Percentiles rank a stretch among this genome's conserved stretches.
These are phyloP conservation scores for Berkeleyomyces basicola DNA, from an alignment of 2,329 filamentous ascomycete genomes.

Conservation along the genomic window DNA sequence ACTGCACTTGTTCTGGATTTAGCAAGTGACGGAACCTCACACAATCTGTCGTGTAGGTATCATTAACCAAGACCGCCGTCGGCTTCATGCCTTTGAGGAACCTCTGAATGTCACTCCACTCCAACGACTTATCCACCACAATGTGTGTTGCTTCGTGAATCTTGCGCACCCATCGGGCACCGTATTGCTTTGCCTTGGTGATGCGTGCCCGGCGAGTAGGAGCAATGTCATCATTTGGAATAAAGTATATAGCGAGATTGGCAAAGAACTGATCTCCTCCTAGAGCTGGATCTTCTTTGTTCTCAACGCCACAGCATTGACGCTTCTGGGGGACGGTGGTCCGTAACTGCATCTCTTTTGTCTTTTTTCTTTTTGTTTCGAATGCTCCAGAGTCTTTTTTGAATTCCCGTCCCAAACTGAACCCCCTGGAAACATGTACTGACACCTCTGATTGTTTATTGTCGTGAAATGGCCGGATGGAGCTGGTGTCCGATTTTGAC, in stretches of 20 bases:
- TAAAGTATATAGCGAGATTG: slow-evolving; percentile 52
- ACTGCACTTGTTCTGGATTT: slow-evolving; percentile 41
- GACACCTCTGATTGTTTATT: too few species aligned
- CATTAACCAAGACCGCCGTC: slow-evolving; percentile 41
- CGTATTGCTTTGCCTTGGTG: slow-evolving; percentile 55
- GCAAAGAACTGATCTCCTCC: slow-evolving; percentile 42
- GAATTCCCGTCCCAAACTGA: too few species aligned
- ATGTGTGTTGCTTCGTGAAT: slow-evolving; percentile 55
- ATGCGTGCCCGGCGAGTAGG: slow-evolving; percentile 54
- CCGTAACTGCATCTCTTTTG: background rate
- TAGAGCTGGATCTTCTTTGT: slow-evolving; percentile 25
- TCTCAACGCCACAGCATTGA: slow-evolving; percentile 17
- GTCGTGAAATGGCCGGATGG: too few species aligned
- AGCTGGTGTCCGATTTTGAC: too few species aligned
- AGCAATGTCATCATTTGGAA: slow-evolving; percentile 63
- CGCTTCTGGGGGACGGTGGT: slow-evolving; percentile 14
- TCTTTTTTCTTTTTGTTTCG: background rate
- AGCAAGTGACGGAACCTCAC: slow-evolving; percentile 40
- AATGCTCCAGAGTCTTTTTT: too few species aligned
- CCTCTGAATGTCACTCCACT: slow-evolving; percentile 44
- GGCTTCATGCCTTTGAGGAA: slow-evolving; percentile 20
- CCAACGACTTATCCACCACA: slow-evolving; percentile 55
- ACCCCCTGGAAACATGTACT: too few species aligned
- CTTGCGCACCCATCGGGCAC: slow-evolving; percentile 51
- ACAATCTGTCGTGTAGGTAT: slow-evolving; percentile 53